A percentile compares a stretch with the other conserved stretches of the same genome.
These are phyloP conservation scores for Colletotrichum sp. DNA, from an alignment of 2,329 filamentous ascomycete genomes.

Conservation along the genomic window DNA sequence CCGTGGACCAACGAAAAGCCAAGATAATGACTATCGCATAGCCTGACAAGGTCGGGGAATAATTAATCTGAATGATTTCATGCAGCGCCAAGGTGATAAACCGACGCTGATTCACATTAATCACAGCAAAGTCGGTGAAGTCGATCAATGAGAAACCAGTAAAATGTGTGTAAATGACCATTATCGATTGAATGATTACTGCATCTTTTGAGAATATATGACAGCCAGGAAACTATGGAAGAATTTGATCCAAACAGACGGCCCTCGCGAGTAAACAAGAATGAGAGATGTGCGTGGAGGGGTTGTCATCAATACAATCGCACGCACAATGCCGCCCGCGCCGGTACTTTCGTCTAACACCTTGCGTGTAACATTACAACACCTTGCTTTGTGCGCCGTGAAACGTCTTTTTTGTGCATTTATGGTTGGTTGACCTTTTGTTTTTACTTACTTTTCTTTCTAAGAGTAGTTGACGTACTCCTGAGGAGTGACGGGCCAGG, in stretches of 20 bases:
- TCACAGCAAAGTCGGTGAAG: background rate
- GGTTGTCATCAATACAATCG: conserved; percentile 4
- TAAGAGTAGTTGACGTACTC: conserved; percentile 32
- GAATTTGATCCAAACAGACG: background rate
- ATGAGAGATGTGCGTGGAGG: background rate
- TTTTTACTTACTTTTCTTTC: background rate
- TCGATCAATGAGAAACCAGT: background rate
- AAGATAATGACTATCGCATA: background rate
- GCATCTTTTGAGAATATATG: conserved; percentile 12
- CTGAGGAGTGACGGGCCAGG: conserved; percentile 43
- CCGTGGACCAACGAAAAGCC: background rate
- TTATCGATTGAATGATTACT: conserved; percentile 16
- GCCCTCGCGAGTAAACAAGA: background rate
- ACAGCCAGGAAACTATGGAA: background rate
- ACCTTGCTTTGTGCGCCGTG: background rate
- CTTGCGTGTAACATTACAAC: conserved; percentile 4
- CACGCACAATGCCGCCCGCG: conserved; percentile 3
- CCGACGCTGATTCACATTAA: background rate
- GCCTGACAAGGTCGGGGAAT: background rate
- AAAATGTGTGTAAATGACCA: background rate
- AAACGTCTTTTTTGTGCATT: background rate
- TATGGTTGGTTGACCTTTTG: background rate
- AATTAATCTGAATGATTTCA: background rate
- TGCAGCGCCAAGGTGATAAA: background rate
- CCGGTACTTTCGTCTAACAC: background rate